A percentile compares a stretch with the other conserved stretches of the same genome.
phyloP scores from a whole-genome alignment of 805 yeast genomes.

The Kodamaea kaohsiungensis region DNA sequence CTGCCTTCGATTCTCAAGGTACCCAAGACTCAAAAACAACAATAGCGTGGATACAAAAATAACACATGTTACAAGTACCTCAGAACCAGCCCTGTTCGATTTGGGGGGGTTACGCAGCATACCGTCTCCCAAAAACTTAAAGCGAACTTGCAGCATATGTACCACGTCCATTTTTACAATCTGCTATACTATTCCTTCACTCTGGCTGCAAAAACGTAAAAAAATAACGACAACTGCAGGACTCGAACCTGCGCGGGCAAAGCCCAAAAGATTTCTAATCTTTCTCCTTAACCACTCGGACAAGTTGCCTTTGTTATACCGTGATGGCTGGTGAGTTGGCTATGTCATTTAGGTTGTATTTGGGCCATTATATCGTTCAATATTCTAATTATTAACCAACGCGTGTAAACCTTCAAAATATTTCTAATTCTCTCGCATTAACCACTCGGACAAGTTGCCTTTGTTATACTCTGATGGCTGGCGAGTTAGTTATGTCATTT shows the following conservation, averaged over 20 bases:
- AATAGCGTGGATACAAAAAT: background rate
- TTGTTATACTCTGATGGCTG: too few species aligned
- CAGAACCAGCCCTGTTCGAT: background rate
- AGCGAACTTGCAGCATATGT: too few species aligned
- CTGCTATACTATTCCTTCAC: background rate
- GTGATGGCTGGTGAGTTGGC: too few species aligned
- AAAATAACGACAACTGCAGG: background rate
- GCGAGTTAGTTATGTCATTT: too few species aligned
- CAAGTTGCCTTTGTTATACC: conserved; percentile 13
- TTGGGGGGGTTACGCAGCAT: too few species aligned
- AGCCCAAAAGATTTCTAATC: conserved; percentile 19
- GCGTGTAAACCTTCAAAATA: too few species aligned
- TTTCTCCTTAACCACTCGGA: conserved; percentile 20
- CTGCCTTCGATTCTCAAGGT: background rate
- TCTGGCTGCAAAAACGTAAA: conserved; percentile 2
- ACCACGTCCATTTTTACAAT: background rate
- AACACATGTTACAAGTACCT: background rate
- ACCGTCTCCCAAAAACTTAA: too few species aligned
- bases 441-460: too few species aligned
- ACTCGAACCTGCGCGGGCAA: conserved; percentile 19
- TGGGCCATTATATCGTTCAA: too few species aligned
- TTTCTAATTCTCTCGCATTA: too few species aligned
- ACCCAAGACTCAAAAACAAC: background rate
- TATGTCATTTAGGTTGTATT: too few species aligned
- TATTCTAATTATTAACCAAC: too few species aligned